Evolutionary conservation across 768 basidiomycete genomes (phyloP).

Genomic region (Russula sp.): DNA sequence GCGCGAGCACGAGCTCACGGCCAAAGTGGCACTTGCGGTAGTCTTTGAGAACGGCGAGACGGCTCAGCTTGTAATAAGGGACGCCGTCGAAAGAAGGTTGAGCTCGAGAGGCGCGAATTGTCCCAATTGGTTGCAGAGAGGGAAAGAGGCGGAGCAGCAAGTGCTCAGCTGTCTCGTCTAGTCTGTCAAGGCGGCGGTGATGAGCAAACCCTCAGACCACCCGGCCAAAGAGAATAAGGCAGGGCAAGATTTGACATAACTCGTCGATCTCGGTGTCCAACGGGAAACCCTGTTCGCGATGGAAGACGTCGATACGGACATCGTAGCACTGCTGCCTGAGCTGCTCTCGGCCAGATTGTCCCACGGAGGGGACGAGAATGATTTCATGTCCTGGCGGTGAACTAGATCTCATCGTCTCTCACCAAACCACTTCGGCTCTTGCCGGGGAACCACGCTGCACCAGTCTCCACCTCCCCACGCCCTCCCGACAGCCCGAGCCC

Average conservation of each 20-base stretch:
- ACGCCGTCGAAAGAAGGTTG: slow-evolving; percentile 22
- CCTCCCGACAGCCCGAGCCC: not conserved
- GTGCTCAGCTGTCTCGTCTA: slow-evolving; percentile 59
- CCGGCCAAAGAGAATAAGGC: not conserved
- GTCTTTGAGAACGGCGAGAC: slow-evolving; percentile 59
- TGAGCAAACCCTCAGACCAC: slow-evolving; percentile 3
- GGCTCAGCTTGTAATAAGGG: slow-evolving; percentile 62
- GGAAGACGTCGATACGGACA: slow-evolving; percentile 54
- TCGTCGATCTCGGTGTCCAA: slow-evolving; percentile 70
- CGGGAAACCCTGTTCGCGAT: slow-evolving; percentile 62
- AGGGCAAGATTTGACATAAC: slow-evolving; percentile 34
- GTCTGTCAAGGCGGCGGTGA: slow-evolving; percentile 32
- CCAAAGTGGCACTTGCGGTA: slow-evolving; percentile 63
- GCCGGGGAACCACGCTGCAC: not conserved
- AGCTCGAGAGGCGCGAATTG: slow-evolving; percentile 43
- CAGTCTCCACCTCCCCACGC: not conserved
- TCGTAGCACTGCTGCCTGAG: slow-evolving; percentile 61
- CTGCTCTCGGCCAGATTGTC: slow-evolving; percentile 32
- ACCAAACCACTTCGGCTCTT: not conserved
- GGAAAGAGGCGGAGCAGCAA: slow-evolving; percentile 63
- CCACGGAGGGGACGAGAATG: slow-evolving; percentile 36
- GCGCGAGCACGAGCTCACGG: slow-evolving; percentile 49
- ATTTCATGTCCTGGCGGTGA: slow-evolving; percentile 43
- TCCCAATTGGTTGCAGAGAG: slow-evolving; percentile 58
- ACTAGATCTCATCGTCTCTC: not conserved